Base-by-base conservation (phyloP, 73 alveolate species). In the Halteria grandinella region DNA sequence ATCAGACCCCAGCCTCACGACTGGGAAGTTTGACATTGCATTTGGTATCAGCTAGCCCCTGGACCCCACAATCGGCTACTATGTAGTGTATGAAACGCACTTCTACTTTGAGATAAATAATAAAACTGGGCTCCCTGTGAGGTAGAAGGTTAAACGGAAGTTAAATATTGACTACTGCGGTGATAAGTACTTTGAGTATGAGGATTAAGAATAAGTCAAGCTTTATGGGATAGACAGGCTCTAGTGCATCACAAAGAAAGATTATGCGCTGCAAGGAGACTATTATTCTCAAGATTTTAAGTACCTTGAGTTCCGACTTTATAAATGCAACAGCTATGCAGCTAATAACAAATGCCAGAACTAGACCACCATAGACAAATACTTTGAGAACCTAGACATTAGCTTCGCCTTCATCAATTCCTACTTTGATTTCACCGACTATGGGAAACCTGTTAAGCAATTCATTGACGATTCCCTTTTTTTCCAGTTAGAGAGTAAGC, bases 391-490 rank as follows among this genome's bases (percentile, higher is more conserved):
- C 12, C 7, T n/a, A 1, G 6, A 15, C 11, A 45, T 66, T 47
- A 66, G 54, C 15, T 4, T 66, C 8, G 55, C 66, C 28, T 28
- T 15, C 28, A 20, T 66, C 7, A 66, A 66, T 28, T 15, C 54
- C n/a, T 45, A 10, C 49, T 66, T 66, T 45, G 80, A 66, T 14
- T 41, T 47, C 69, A n/a, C 31, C 15, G 66, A 66, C 34, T 66
- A 14, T 27, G 17, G 24, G 1, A 6, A 18, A 23, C 54, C 57
- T 15, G 53, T 66, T 8, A 66, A 66, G 21, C 28, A 39, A 6
- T 66, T 27, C 21, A 47, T 66, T 21, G 80, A 66, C 29, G 80
- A 66, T 44, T 34, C 69, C 44, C 47, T 66, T 17, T 66, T 44
- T 44, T 66, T 52, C 55, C 53, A 66, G 48, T 5, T 47, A 15